Percentiles rank a stretch among this genome's conserved stretches.
These are phyloP conservation scores for Epichloe sp. DNA, from an alignment of 2,329 filamentous ascomycete genomes.

Conservation along the genomic window DNA sequence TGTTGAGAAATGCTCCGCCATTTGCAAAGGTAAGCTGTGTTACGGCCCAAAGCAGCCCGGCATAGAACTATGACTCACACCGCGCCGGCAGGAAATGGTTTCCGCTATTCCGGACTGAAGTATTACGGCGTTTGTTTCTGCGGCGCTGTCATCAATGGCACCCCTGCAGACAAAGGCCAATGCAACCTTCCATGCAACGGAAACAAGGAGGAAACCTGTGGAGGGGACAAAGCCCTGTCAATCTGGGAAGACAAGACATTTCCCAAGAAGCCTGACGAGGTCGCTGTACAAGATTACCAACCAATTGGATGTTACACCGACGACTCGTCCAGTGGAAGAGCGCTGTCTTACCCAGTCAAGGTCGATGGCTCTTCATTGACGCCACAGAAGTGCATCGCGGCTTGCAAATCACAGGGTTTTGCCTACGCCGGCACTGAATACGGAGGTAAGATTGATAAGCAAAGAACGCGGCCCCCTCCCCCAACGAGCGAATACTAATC, in stretches of 20 bases:
- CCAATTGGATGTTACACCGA: conserved; percentile 50
- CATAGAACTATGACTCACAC: not conserved
- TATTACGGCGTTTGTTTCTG: conserved; percentile 42
- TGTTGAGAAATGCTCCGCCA: conserved; percentile 31
- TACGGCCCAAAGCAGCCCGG: not conserved
- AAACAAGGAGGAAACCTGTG: conserved; percentile 32
- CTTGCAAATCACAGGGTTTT: conserved; percentile 30
- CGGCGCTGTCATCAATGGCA: conserved; percentile 36
- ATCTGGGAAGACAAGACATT: conserved; percentile 37
- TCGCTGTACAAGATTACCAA: conserved; percentile 38
- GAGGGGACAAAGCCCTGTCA: conserved; percentile 33
- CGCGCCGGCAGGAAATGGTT: conserved; percentile 28
- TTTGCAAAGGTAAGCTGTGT: conserved; percentile 31
- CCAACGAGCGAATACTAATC: too few relatives aligned
- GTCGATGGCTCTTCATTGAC: conserved; percentile 26
- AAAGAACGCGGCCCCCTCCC: too few relatives aligned
- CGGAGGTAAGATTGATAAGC: not conserved
- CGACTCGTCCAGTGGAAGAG: conserved; percentile 25
- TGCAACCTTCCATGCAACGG: conserved; percentile 44
- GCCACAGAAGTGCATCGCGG: conserved; percentile 27
- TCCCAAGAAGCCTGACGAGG: conserved; percentile 26
- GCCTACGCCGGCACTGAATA: conserved; percentile 36
- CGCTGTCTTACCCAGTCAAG: conserved; percentile 30
- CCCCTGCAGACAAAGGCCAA: conserved; percentile 35
- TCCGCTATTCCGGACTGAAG: conserved; percentile 36